Percentiles rank a stretch among this genome's conserved stretches.
These are phyloP conservation scores for Breynia disticha DNA, from an alignment of 441 rosid genomes.

Conservation along the genomic window DNA sequence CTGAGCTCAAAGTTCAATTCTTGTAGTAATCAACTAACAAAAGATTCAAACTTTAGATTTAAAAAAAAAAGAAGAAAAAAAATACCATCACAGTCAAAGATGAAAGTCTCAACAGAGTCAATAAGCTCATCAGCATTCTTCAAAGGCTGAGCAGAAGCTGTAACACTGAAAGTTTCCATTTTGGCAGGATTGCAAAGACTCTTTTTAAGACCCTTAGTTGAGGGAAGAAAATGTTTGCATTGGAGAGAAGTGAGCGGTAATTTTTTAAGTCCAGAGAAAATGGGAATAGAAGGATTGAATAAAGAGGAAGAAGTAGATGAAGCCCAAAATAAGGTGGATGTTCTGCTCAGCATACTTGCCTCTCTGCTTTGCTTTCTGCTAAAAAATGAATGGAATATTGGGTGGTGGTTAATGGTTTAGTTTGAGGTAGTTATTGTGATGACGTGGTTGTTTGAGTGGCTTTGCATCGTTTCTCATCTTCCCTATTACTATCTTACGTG, in stretches of 20 bases:
- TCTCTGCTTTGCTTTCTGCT: constrained; percentile 17
- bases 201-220: background rate
- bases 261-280: background rate
- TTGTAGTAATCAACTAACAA: no score
- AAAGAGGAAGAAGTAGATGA: background rate
- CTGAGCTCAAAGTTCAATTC: no score
- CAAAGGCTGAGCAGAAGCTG: constrained; percentile 40
- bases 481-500: no score
- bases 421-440: no score
- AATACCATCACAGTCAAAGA: constrained; percentile 90
- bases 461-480: no score
- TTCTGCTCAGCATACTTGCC: constrained; percentile 12
- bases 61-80: background rate
- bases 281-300: background rate
- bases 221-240: background rate
- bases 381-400: no score
- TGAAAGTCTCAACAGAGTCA: constrained; percentile 78
- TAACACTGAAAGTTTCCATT: background rate
- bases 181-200: background rate
- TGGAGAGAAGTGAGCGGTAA: background rate
- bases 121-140: constrained; percentile 44
- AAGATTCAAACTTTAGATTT: background rate
- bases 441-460: no score
- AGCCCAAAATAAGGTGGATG: background rate
- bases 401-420: no score